Conservation (phyloP, 495 filamentous ascomycete species). For the Podospora fimiseda region DNA sequence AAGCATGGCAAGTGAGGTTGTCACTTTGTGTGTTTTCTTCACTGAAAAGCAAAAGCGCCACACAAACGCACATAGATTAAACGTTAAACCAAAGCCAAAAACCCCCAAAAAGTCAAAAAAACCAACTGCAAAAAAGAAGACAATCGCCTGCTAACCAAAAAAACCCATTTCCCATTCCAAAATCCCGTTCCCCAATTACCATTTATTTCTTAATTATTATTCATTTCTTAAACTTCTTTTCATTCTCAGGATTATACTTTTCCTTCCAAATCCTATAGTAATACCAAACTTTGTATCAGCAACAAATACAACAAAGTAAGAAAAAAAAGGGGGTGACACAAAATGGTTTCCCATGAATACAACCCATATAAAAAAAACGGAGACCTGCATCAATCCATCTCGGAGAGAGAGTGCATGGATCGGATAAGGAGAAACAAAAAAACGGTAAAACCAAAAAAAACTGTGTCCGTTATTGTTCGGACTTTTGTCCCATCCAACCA, state of each 20-base stretch:
- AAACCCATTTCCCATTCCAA: background rate
- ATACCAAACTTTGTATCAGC: background rate
- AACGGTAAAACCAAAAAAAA: background rate
- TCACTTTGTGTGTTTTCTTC: too few species aligned
- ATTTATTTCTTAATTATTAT: background rate
- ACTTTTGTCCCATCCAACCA: too few species aligned
- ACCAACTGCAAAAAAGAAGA: too few species aligned
- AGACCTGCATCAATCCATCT: background rate
- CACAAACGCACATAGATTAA: too few species aligned
- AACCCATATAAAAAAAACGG: background rate
- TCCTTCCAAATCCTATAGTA: conserved; percentile 87
- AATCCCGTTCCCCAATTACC: background rate
- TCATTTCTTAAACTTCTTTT: conserved; percentile 26
- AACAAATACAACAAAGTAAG: background rate
- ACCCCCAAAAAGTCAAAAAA: too few species aligned
- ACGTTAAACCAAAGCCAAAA: too few species aligned
- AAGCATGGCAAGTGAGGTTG: too few species aligned
- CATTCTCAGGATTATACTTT: conserved; percentile 70
- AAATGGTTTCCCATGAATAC: background rate
- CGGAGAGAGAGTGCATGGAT: background rate
- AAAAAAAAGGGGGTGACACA: background rate
- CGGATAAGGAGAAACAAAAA: background rate
- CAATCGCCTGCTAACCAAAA: too few species aligned
- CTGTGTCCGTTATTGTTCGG: background rate
- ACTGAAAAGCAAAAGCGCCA: too few species aligned